Evolutionary conservation across 225 moss, liverwort and hornwort species (phyloP).

Genomic region (Polytrichum formosum): DNA sequence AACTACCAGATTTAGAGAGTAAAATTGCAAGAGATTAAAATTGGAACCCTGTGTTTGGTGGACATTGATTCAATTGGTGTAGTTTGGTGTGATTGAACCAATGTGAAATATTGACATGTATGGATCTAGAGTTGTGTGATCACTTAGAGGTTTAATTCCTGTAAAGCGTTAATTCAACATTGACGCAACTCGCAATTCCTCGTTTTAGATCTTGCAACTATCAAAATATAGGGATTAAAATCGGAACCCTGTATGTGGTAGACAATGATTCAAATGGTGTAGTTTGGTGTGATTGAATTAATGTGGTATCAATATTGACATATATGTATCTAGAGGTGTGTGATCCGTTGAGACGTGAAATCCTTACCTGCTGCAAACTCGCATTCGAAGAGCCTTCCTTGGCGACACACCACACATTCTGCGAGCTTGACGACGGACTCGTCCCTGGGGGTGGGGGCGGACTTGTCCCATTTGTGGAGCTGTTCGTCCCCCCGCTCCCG

Average conservation of each 20-base stretch:
- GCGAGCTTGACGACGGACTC: background rate
- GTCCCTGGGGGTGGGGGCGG: background rate
- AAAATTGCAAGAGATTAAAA: too few relatives aligned
- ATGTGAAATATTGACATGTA: background rate
- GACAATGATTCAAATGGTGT: too few relatives aligned
- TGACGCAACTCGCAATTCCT: too few relatives aligned
- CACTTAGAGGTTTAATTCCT: background rate
- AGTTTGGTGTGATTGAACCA: too few relatives aligned
- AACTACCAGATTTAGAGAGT: too few relatives aligned
- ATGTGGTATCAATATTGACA: background rate
- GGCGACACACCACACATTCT: conserved; percentile 43
- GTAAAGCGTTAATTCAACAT: background rate
- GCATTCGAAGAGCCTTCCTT: conserved; percentile 22
- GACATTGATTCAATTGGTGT: too few relatives aligned
- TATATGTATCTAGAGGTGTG: background rate
- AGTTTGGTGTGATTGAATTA: background rate
- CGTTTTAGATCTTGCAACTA: too few relatives aligned
- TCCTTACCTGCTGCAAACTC: conserved; percentile 52
- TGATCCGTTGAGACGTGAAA: background rate
- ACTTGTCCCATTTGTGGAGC: background rate
- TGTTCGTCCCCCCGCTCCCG: background rate
- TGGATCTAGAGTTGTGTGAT: background rate
- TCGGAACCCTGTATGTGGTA: background rate
- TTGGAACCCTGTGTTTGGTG: too few relatives aligned
- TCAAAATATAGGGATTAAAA: background rate